Conservation (phyloP, 768 basidiomycete species). For the Podaxis rugospora region DNA sequence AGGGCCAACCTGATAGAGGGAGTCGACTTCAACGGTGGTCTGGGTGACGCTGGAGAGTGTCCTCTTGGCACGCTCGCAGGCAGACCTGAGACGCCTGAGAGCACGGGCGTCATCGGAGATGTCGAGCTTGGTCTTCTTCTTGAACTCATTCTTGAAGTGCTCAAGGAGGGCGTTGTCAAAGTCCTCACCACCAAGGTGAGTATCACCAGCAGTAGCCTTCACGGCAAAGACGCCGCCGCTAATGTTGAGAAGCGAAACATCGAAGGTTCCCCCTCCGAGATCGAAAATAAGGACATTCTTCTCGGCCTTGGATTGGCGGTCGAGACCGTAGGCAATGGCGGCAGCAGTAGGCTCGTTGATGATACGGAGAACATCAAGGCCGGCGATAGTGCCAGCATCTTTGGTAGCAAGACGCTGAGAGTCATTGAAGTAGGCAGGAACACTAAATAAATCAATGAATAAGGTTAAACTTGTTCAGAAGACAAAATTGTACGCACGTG, state of each 20-base stretch:
- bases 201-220: constrained; percentile 99
- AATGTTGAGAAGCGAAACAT: constrained; percentile 98
- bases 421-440: constrained; percentile 99
- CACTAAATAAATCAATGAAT: constrained; percentile 36
- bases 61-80: constrained; percentile 99
- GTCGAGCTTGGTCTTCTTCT: constrained; percentile 94
- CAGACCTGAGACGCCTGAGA: constrained; percentile 90
- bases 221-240: constrained; percentile 98
- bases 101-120: constrained; percentile 97
- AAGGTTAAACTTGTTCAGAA: not conserved
- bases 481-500: constrained; percentile 57
- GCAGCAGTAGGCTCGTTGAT: constrained; percentile 99
- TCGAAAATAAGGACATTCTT: constrained; percentile 99
- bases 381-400: constrained; percentile 97
- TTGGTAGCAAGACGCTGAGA: constrained; percentile 99
- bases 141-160: constrained; percentile 99
- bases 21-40: constrained; percentile 99
- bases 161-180: constrained; percentile 98
- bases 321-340: constrained; percentile 98
- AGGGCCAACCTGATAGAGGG: constrained; percentile 78
- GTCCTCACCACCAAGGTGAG: constrained; percentile 99
- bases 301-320: constrained; percentile 91
- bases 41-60: constrained; percentile 97
- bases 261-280: constrained; percentile 99
- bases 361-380: constrained; percentile 99